Percentiles rank a stretch among this genome's conserved stretches.
Conservation (phyloP, 495 filamentous ascomycete genomes). For the Lindgomyces ingoldianus region DNA sequence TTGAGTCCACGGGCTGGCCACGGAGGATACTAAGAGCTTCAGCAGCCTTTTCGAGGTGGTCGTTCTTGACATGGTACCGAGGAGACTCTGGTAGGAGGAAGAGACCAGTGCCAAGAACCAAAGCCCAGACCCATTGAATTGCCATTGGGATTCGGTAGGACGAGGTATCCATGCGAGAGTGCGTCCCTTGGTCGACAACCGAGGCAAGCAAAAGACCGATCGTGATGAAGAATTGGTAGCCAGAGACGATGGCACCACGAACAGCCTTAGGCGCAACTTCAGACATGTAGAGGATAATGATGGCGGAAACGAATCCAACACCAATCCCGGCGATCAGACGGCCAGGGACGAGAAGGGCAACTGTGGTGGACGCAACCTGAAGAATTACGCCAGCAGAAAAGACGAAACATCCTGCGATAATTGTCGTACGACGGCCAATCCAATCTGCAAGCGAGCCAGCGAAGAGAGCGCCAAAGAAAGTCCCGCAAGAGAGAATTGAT, state of each 20-base stretch:
- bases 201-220: slow-evolving; percentile 77
- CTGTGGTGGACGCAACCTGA: slow-evolving; percentile 49
- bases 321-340: slow-evolving; percentile 80
- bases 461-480: slow-evolving; percentile 48
- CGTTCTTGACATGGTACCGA: slow-evolving; percentile 77
- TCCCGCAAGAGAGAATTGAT: slow-evolving; percentile 48
- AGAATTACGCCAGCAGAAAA: slow-evolving; percentile 46
- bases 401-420: slow-evolving; percentile 45
- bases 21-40: slow-evolving; percentile 67
- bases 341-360: slow-evolving; percentile 72
- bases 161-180: slow-evolving; percentile 58
- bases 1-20: slow-evolving; percentile 62
- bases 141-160: slow-evolving; percentile 82
- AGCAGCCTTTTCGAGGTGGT: slow-evolving; percentile 63
- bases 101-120: slow-evolving; percentile 73
- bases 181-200: slow-evolving; percentile 71
- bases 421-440: slow-evolving; percentile 45
- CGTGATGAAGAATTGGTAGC: slow-evolving; percentile 83
- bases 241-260: slow-evolving; percentile 76
- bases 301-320: slow-evolving; percentile 78
- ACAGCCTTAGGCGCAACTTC: slow-evolving; percentile 80
- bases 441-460: slow-evolving; percentile 46
- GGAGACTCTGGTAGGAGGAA: slow-evolving; percentile 79
- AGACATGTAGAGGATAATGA: slow-evolving; percentile 73
- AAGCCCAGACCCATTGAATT: slow-evolving; percentile 76